Percentiles rank a stretch among this genome's conserved stretches.
Evolutionary conservation across 2,329 filamentous ascomycete genomes (phyloP).

Genomic region (Fusarium sp.): DNA sequence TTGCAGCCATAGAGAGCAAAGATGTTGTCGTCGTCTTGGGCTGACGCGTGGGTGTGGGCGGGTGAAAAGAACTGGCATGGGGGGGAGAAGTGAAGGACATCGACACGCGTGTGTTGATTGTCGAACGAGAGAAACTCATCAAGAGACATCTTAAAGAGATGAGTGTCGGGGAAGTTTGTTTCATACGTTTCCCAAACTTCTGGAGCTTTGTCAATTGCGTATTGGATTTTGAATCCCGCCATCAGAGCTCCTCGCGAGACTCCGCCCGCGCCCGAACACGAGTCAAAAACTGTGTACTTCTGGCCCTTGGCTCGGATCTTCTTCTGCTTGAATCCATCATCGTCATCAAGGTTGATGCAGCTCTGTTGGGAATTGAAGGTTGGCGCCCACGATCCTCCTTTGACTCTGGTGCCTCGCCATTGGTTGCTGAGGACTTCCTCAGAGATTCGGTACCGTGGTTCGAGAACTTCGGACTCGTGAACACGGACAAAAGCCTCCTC

Average conservation of each 20-base stretch:
- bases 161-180: slow-evolving; percentile 62
- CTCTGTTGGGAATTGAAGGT: neutral
- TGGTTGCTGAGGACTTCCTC: slow-evolving; percentile 48
- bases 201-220: slow-evolving; percentile 69
- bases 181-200: slow-evolving; percentile 65
- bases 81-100: slow-evolving; percentile 77
- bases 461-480: slow-evolving; percentile 42
- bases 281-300: slow-evolving; percentile 72
- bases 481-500: slow-evolving; percentile 52
- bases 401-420: slow-evolving; percentile 44
- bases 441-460: slow-evolving; percentile 41
- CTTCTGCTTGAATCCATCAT: neutral
- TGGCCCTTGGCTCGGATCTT: slow-evolving; percentile 45
- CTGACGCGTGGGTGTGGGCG: slow-evolving; percentile 72
- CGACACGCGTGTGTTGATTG: slow-evolving; percentile 56
- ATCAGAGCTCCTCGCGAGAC: slow-evolving; percentile 68
- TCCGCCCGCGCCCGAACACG: slow-evolving; percentile 77
- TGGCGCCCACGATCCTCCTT: slow-evolving; percentile 47
- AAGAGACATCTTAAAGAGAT: slow-evolving; percentile 58
- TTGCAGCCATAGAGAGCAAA: slow-evolving; percentile 63
- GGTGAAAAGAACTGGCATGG: slow-evolving; percentile 80
- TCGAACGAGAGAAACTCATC: slow-evolving; percentile 56
- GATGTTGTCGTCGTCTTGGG: slow-evolving; percentile 73
- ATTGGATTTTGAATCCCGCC: slow-evolving; percentile 65
- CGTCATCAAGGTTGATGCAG: slow-evolving; percentile 40